Base-by-base conservation (phyloP, 1,139 yeast genomes). In the Blastobotrys aristatus region DNA sequence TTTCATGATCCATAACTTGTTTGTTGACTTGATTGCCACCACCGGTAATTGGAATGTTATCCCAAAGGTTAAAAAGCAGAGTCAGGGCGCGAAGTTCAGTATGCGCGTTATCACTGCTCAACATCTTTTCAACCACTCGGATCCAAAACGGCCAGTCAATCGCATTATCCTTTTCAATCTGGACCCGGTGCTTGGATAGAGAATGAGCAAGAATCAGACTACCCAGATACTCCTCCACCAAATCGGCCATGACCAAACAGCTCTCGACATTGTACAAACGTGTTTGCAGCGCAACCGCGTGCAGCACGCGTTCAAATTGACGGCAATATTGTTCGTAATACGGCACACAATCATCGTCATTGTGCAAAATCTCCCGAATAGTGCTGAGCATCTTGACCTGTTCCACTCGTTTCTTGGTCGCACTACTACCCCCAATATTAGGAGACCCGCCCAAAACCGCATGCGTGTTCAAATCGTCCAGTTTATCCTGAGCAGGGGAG, bases 91-190 rank as follows among this genome's bases (percentile, higher is more conserved):
- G 76, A 36, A 84, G 69, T 50, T 84, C 77, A 21, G 77, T 73
- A 55, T 80, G 83, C 51, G 80, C 71, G 60, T 80, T 86, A 46
- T 80, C 81, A 7, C 87, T 77, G 11, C 70, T 61, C 21, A 85
- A 64, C 82, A 85, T 77, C 56, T 77, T 71, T 52, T 76, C 70
- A 18, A 74, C 66, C 21, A 85, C 82, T 48, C 75, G 71, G 10
- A 84, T 63, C 95, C 95, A 87, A 59, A 87, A 86, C 47, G 71
- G 71, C 95, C 95, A 87, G 65, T 83, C 76, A 18, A 85, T 65
- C 26, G 61, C 59, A 24, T 54, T 53, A 37, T 56, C 59, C 32
- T 57, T 55, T 40, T 57, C 57, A 21, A 57, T 55, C 22, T 55
- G 53, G 7, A 59, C 60, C 27, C 59, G 57, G 33, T 58, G 57